phyloP scores from a whole-genome alignment of 1,284 basidiomycete genomes.

The Ceratobasidium sp. region DNA sequence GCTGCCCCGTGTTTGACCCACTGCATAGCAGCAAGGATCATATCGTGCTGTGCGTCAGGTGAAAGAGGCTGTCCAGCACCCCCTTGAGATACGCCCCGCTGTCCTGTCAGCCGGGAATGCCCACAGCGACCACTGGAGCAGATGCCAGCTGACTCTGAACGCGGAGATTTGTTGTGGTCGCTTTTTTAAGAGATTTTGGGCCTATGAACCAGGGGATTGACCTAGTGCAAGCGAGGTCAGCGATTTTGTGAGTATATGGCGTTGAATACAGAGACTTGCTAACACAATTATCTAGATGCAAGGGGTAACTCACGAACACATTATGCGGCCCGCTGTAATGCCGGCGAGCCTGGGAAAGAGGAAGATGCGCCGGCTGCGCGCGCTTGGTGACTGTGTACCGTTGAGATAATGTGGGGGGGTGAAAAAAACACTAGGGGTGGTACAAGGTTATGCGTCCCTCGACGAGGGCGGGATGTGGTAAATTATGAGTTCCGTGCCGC shows the following conservation, averaged over 20 bases:
- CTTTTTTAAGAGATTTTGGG: neutral
- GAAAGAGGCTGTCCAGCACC: constrained; percentile 6
- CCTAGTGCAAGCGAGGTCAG: neutral
- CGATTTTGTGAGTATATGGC: neutral
- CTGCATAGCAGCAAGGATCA: constrained; percentile 31
- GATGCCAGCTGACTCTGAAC: neutral
- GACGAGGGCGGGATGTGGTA: too few species aligned
- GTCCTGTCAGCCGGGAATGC: neutral
- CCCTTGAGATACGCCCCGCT: constrained; percentile 14
- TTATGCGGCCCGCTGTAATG: neutral
- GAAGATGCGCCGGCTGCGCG: too few species aligned
- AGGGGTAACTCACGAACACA: neutral
- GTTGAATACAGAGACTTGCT: neutral
- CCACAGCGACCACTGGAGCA: neutral
- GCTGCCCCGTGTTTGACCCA: constrained; percentile 35
- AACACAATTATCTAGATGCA: neutral
- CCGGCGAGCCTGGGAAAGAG: too few species aligned
- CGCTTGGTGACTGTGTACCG: too few species aligned
- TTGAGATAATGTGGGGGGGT: too few species aligned
- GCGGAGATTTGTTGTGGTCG: neutral
- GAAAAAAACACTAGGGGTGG: too few species aligned
- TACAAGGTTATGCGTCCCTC: too few species aligned
- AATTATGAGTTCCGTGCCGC: too few species aligned
- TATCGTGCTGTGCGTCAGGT: constrained; percentile 27
- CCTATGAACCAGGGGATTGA: neutral